A percentile compares a stretch with the other conserved stretches of the same genome.
Evolutionary conservation across 768 basidiomycete genomes (phyloP).

Genomic region (Inosperma sp.): DNA sequence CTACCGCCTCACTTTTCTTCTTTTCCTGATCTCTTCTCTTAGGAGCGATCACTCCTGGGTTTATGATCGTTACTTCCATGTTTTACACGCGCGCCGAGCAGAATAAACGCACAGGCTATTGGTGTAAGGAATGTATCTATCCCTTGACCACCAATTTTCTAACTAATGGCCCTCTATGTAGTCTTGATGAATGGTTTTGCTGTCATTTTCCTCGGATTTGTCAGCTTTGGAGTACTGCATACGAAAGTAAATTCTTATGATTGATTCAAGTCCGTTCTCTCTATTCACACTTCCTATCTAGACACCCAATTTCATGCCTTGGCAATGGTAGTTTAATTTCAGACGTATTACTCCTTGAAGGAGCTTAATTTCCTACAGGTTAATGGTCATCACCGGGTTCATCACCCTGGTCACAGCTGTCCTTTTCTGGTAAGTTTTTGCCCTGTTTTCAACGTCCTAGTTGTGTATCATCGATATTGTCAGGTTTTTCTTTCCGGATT

Average conservation of each 20-base stretch:
- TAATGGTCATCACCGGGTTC: slow-evolving; percentile 66
- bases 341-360: background rate
- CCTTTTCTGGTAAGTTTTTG: slow-evolving; percentile 47
- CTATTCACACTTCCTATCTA: too few species aligned
- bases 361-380: slow-evolving; percentile 29
- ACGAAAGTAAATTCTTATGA: too few species aligned
- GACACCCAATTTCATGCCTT: slow-evolving; percentile 54
- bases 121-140: slow-evolving; percentile 54
- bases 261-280: too few species aligned
- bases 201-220: slow-evolving; percentile 62
- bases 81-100: slow-evolving; percentile 73
- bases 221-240: slow-evolving; percentile 61
- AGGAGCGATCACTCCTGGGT: slow-evolving; percentile 71
- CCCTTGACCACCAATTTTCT: background rate
- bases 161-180: slow-evolving; percentile 4
- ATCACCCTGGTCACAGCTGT: slow-evolving; percentile 51
- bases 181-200: slow-evolving; percentile 76
- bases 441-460: background rate
- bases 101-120: slow-evolving; percentile 65
- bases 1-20: too few species aligned
- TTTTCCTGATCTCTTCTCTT: too few species aligned
- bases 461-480: background rate
- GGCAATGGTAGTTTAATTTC: slow-evolving; percentile 54
- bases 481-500: slow-evolving; percentile 70
- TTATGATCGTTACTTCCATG: slow-evolving; percentile 74